Conservation (phyloP, 306 rosid genomes). For the Cyamopsis tetragonoloba region DNA sequence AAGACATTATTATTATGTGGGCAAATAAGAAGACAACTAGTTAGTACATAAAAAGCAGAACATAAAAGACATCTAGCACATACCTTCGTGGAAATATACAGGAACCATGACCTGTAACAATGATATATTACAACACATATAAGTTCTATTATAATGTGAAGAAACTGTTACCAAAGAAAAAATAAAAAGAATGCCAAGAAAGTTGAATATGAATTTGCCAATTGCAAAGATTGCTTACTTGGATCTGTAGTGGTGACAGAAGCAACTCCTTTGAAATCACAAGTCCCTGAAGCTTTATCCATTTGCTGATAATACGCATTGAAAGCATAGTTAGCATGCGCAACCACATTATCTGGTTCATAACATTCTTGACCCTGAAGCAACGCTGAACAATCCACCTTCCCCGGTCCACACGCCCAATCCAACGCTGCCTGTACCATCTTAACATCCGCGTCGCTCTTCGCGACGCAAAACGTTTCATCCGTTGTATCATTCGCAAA, state of each 20-base stretch:
- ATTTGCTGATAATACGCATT: constrained; percentile 82
- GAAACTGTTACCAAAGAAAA: too few species aligned
- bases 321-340: constrained; percentile 83
- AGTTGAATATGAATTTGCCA: not conserved
- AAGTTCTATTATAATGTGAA: constrained; percentile 19
- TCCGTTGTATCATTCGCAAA: constrained; percentile 93
- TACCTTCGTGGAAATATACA: constrained; percentile 86
- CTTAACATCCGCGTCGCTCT: constrained; percentile 57
- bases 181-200: not conserved
- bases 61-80: not conserved
- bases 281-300: constrained; percentile 73
- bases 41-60: too few species aligned
- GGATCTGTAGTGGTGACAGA: constrained; percentile 85
- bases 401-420: constrained; percentile 99
- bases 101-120: constrained; percentile 67
- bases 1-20: not conserved
- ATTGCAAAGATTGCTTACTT: constrained; percentile 51
- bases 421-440: constrained; percentile 93
- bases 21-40: not conserved
- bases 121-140: constrained; percentile 15
- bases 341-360: constrained; percentile 67
- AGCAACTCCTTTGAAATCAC: constrained; percentile 98
- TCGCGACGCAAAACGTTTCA: constrained; percentile 88
- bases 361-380: constrained; percentile 78
- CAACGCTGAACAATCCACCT: constrained; percentile 81